Base-by-base conservation (phyloP, 352 stramenopile species). In the Elongisporangium anandrum region DNA sequence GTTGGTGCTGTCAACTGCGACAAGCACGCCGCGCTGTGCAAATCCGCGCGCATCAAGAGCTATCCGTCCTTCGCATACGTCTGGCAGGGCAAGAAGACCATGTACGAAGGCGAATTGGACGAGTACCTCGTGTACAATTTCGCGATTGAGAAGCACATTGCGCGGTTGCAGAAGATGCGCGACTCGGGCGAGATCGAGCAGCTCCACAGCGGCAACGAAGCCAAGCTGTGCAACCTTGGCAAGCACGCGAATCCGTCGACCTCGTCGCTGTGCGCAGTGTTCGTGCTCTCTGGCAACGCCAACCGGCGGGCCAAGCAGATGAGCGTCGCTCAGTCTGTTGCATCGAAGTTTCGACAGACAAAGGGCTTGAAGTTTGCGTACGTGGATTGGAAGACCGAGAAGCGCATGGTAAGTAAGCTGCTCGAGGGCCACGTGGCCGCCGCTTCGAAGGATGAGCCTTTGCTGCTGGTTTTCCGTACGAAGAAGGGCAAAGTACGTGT, bases 71-170 rank as follows among this genome's bases (percentile, higher is more conserved):
- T 91, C 53, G 72, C 68, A 21, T 91, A 94, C 60, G 63, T 92
- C 12, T 91, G 77, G 77, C 60, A 89, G 58, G 79, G 75, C 45
- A 63, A 88, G 55, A 61, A 64, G 8, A 71, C 52, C 23, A 60
- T 65, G 48, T 90, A 75, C 53, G 70, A 89, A 2, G 85, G 84
- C n/a, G 75, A 85, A 3, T 34, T 90, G 55, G 82, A 90, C 61
- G 85, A 94, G 63, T 92, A 90, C 57, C 56, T 68, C 17, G 79
- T 94, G 51, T 92, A 92, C 65, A 92, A 91, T 41, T 94, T 94
- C 69, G 85, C 85, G 1, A 79, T 92, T 57, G 81, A 92, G 54
- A 88, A 89, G 49, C 82, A 94, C 65, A 86, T 89, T 48, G 81
- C 66, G 16, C 76, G 79, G 13, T 63, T 92, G 21, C 73, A 88